A percentile compares a stretch with the other conserved stretches of the same genome.
phyloP scores from a whole-genome alignment of 352 stramenopile species.

The Aphanomyces astaci region DNA sequence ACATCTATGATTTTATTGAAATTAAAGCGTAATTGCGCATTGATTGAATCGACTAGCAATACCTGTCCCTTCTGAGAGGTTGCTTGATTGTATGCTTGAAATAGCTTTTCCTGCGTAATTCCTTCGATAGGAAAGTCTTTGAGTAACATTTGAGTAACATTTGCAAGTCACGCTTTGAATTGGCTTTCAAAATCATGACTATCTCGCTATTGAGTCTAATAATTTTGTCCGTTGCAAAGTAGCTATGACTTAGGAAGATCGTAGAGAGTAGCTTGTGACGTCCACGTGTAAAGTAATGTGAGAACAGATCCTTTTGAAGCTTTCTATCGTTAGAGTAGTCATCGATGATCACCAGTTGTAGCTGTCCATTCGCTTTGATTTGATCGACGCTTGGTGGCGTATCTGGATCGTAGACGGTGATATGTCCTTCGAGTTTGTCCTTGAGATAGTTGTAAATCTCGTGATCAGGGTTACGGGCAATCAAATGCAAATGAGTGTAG shows the following conservation, averaged over 20 bases:
- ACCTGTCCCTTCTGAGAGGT: slow-evolving; percentile 29
- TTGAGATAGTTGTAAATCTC: neutral
- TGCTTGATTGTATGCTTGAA: slow-evolving; percentile 28
- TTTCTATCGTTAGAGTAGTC: slow-evolving; percentile 25
- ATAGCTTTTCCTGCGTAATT: slow-evolving; percentile 20
- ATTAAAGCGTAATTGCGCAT: slow-evolving; percentile 2
- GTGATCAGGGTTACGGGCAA: slow-evolving; percentile 25
- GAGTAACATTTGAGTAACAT: slow-evolving; percentile 29
- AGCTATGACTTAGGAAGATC: slow-evolving; percentile 29
- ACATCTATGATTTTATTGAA: no score
- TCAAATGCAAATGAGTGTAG: slow-evolving; percentile 4
- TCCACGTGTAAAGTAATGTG: slow-evolving; percentile 30
- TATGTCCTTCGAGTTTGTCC: neutral
- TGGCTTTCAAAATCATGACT: slow-evolving; percentile 28
- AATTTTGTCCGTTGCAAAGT: slow-evolving; percentile 36
- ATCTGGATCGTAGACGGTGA: slow-evolving; percentile 8
- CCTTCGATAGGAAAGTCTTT: slow-evolving; percentile 30
- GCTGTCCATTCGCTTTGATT: neutral
- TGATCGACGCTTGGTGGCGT: neutral
- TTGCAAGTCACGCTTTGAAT: slow-evolving; percentile 30
- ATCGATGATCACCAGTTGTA: neutral
- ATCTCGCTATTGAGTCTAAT: slow-evolving; percentile 32
- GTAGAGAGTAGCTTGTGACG: slow-evolving; percentile 26
- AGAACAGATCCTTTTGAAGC: slow-evolving; percentile 32
- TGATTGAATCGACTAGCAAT: slow-evolving; percentile 24